Percentiles rank a stretch among this genome's conserved stretches.
Conservation (phyloP, 306 rosid species). For the Cicer arietinum region DNA sequence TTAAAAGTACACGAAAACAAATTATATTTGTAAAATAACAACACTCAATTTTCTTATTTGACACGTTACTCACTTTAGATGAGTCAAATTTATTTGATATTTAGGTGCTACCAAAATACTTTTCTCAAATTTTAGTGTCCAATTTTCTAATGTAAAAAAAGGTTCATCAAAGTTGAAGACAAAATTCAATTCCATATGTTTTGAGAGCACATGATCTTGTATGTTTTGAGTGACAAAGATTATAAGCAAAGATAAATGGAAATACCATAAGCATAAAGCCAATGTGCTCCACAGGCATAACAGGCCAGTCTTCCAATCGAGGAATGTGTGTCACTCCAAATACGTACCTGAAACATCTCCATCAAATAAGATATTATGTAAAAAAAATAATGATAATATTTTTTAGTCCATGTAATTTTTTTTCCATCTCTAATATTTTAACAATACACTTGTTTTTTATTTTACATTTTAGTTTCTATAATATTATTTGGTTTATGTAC, state of each 20-base stretch:
- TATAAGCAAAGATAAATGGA: neutral
- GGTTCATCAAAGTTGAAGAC: neutral
- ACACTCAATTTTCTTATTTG: too few relatives aligned
- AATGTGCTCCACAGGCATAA: conserved; percentile 79
- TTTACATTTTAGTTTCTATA: neutral
- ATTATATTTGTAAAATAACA: too few relatives aligned
- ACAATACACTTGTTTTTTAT: neutral
- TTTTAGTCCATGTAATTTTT: too few relatives aligned
- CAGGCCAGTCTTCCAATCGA: conserved; percentile 87
- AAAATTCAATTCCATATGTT: neutral
- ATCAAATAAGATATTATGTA: conserved; percentile 26
- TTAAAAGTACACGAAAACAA: too few relatives aligned
- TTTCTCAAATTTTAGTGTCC: neutral
- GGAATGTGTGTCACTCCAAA: conserved; percentile 86
- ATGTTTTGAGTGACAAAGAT: neutral
- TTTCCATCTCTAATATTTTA: neutral
- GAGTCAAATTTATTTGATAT: too few relatives aligned
- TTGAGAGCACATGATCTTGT: conserved; percentile 3
- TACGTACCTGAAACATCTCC: conserved; percentile 62
- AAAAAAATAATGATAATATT: neutral
- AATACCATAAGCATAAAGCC: conserved; percentile 81
- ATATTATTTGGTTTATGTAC: neutral
- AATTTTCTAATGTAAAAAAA: neutral
- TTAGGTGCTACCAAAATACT: neutral
- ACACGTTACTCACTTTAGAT: too few relatives aligned